Percentiles rank a stretch among this genome's conserved stretches.
Conservation (phyloP, 2,329 filamentous ascomycete species). For the Uncinocarpus reesii region DNA sequence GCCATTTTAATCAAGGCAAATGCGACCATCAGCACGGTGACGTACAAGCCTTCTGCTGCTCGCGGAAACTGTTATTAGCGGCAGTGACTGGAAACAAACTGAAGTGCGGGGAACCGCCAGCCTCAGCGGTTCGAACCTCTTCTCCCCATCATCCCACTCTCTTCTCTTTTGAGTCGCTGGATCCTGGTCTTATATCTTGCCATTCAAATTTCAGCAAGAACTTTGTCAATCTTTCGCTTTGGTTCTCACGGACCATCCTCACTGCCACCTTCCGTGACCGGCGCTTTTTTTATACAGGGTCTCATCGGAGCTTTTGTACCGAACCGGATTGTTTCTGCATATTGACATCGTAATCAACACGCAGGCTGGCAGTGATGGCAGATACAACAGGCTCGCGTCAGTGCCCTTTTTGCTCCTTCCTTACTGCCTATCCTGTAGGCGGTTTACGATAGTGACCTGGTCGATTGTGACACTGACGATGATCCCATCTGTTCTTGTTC, state of each 20-base stretch:
- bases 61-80: no score
- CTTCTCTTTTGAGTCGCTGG: background rate
- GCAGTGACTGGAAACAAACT: background rate
- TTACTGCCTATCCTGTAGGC: no score
- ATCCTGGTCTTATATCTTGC: conserved; percentile 2
- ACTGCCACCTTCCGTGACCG: background rate
- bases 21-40: background rate
- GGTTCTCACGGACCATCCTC: background rate
- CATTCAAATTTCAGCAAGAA: background rate
- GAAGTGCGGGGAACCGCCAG: conserved; percentile 5
- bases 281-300: background rate
- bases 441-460: no score
- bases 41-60: background rate
- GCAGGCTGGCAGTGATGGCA: background rate
- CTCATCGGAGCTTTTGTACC: background rate
- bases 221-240: background rate
- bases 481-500: background rate
- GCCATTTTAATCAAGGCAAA: background rate
- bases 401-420: background rate
- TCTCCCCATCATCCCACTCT: no score
- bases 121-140: background rate
- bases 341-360: background rate
- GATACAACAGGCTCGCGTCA: conserved; percentile 7
- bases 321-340: background rate
- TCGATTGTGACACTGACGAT: background rate